Conservation (phyloP, 768 basidiomycete genomes). For the Guyanaporus albipodus region DNA sequence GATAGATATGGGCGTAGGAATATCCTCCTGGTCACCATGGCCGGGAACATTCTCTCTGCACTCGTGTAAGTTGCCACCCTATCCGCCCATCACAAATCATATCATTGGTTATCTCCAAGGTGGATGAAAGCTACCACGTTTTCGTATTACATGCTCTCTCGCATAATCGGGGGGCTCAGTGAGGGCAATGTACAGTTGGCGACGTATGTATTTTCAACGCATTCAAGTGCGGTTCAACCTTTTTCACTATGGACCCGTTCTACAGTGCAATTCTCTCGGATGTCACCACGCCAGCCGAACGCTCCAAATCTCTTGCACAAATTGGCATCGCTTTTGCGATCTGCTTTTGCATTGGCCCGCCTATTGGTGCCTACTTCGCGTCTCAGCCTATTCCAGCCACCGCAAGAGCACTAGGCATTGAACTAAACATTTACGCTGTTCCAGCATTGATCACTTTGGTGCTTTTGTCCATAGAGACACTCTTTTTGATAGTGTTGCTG, state of each 20-base stretch:
- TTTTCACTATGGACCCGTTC: background rate
- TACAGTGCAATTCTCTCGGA: constrained; percentile 89
- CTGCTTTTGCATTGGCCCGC: constrained; percentile 90
- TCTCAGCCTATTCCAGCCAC: constrained; percentile 71
- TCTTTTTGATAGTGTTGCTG: constrained; percentile 67
- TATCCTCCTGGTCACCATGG: constrained; percentile 82
- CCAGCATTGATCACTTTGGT: constrained; percentile 84
- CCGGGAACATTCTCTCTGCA: constrained; percentile 91
- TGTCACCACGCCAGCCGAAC: constrained; percentile 72
- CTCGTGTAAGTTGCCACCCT: constrained; percentile 52
- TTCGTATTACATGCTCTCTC: constrained; percentile 83
- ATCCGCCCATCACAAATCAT: background rate
- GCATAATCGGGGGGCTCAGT: constrained; percentile 88
- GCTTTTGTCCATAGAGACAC: constrained; percentile 74
- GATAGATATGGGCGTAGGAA: constrained; percentile 88
- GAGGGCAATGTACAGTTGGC: constrained; percentile 98
- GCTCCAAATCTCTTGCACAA: constrained; percentile 83
- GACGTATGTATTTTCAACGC: constrained; percentile 57
- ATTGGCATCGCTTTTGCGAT: constrained; percentile 96
- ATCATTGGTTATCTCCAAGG: constrained; percentile 34
- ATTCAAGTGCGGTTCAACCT: background rate
- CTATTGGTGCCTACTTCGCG: constrained; percentile 94
- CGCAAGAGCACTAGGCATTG: constrained; percentile 49
- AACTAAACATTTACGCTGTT: constrained; percentile 84
- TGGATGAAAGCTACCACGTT: constrained; percentile 92